Evolutionary conservation across 495 filamentous ascomycete genomes (phyloP).

Genomic region (Lasiosphaeria ovina): DNA sequence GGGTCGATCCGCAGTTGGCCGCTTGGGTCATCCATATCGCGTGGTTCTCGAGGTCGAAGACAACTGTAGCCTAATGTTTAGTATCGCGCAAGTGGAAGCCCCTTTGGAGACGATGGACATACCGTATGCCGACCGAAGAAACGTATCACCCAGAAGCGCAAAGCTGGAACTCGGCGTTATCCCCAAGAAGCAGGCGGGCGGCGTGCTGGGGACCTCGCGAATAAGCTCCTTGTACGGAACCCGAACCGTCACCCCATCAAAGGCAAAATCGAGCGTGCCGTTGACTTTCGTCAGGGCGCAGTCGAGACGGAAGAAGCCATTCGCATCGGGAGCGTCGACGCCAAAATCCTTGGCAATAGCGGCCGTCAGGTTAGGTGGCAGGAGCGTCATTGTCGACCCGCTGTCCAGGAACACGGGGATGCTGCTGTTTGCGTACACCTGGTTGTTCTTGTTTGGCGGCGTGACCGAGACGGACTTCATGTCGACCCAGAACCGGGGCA

Average conservation of each 20-base stretch:
- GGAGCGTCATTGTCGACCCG: conserved; percentile 82
- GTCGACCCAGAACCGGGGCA: conserved; percentile 56
- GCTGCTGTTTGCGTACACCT: conserved; percentile 46
- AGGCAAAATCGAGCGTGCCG: conserved; percentile 69
- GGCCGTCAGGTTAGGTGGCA: conserved; percentile 64
- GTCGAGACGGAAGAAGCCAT: conserved; percentile 65
- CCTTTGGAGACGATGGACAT: conserved; percentile 13
- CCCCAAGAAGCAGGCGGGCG: conserved; percentile 68
- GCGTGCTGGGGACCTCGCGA: conserved; percentile 46
- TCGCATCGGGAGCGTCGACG: conserved; percentile 46
- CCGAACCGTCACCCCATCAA: conserved; percentile 64
- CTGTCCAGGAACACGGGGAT: conserved; percentile 80
- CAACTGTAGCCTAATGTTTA: conserved; percentile 26
- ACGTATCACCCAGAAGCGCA: conserved; percentile 83
- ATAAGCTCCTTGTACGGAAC: conserved; percentile 59
- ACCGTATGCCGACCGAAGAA: conserved; percentile 84
- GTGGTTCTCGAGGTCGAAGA: conserved; percentile 48
- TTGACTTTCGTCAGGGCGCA: conserved; percentile 65
- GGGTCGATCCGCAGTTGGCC: conserved; percentile 43
- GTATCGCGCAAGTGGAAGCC: background rate
- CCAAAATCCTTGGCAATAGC: conserved; percentile 65
- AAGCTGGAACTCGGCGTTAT: conserved; percentile 65
- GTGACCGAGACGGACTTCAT: conserved; percentile 58
- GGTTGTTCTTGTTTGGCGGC: conserved; percentile 42
- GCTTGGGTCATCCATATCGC: conserved; percentile 46